A percentile compares a stretch with the other conserved stretches of the same genome.
phyloP scores from a whole-genome alignment of 495 filamentous ascomycete genomes.

The Terfezia claveryi region DNA sequence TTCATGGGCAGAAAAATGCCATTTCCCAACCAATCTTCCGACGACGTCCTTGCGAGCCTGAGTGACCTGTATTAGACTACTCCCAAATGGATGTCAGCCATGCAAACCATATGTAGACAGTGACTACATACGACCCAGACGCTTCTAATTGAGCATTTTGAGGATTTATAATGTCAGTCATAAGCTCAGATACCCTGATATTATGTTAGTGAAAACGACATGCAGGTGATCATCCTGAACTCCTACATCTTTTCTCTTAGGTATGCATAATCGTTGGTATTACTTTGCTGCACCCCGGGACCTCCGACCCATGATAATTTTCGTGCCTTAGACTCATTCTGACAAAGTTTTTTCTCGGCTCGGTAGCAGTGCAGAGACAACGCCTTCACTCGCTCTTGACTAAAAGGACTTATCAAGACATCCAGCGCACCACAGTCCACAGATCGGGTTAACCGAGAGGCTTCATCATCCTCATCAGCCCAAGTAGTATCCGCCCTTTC shows the following conservation, averaged over 20 bases:
- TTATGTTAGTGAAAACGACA: conserved; percentile 6
- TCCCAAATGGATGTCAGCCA: conserved; percentile 14
- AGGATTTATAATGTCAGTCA: conserved; percentile 73
- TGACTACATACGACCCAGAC: conserved; percentile 22
- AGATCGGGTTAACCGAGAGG: conserved; percentile 21
- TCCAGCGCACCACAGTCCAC: conserved; percentile 71
- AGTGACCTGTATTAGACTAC: conserved; percentile 23
- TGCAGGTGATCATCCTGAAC: neutral
- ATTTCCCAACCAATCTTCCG: conserved; percentile 47
- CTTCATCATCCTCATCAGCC: conserved; percentile 15
- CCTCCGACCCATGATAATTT: conserved; percentile 80
- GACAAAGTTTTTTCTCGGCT: conserved; percentile 40
- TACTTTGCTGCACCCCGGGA: conserved; percentile 8
- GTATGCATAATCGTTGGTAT: conserved; percentile 40
- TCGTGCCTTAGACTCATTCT: conserved; percentile 44
- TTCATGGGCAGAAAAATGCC: conserved; percentile 74
- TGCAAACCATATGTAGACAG: conserved; percentile 17
- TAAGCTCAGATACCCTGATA: conserved; percentile 66
- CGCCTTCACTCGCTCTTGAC: conserved; percentile 42
- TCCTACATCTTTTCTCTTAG: conserved; percentile 54
- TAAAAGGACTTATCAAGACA: conserved; percentile 56
- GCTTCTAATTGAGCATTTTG: conserved; percentile 32
- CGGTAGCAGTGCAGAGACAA: conserved; percentile 68
- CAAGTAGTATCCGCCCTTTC: conserved; percentile 13
- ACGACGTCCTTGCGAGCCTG: conserved; percentile 38